Base-by-base conservation (phyloP, 2,329 filamentous ascomycete species). In the Talaromyces sp. region DNA sequence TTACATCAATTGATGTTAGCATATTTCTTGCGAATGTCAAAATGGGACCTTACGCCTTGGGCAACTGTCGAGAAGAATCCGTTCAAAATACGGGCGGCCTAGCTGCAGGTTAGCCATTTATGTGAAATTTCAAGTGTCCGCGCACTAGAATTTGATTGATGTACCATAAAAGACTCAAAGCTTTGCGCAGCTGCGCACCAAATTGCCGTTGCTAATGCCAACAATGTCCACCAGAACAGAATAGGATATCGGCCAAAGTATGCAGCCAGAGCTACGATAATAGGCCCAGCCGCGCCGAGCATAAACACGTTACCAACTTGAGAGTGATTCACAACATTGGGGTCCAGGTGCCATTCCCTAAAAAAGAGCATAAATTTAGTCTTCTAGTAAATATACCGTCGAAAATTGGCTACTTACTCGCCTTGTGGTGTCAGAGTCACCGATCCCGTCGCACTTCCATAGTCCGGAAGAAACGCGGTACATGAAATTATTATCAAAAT, bases 221-320 rank as follows among this genome's bases (percentile, higher is more conserved):
- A 47, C 3, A 75, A 43, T 13, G 67, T 61, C 48, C 73, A 77
- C 59, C 67, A 72, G 61, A 77, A 75, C 11, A 78, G 65, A 3
- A 78, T 69, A 0, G 77, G 76, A 5, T 74, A 66, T 20, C 77
- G 75, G 4, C 77, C 77, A 54, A 77, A 76, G 56, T 75, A 78
- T 11, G 70, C 71, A 4, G 71, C 65, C 0, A 77, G 58, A 24
- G 67, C 68, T n/a, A 78, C 74, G 9, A 72, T 67, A 22, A 76
- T 61, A 8, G 76, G 51, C 10, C 75, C 75, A 14, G 73, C 74
- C 1, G 71, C 69, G 2, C 77, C 77, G 1, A 78, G 60, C 71
- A 75, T 75, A 61, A 78, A 77, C 5, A 76, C 65, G 58, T 77
- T 77, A 24, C 72, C 74, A 5, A 71, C 72, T 45, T 72, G 68